phyloP scores from a whole-genome alignment of 1,284 basidiomycete genomes.

The Melampsora abietis-canadensis region DNA sequence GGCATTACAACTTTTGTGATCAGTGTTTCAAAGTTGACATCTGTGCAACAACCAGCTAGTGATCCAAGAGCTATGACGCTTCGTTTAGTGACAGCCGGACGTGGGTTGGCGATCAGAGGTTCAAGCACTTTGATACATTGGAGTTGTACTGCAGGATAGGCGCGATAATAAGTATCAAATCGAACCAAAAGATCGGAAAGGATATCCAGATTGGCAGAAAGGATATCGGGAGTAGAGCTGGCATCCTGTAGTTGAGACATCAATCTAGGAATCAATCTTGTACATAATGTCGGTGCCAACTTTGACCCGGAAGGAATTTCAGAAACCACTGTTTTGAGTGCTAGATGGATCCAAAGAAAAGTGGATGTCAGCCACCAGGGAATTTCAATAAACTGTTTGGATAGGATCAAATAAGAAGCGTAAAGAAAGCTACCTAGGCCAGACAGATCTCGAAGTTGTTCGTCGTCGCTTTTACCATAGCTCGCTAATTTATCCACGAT shows the following conservation, averaged over 20 bases:
- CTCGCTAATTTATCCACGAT: slow-evolving; percentile 80
- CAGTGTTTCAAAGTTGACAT: slow-evolving; percentile 61
- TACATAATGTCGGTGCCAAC: slow-evolving; percentile 73
- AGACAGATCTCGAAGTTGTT: slow-evolving; percentile 87
- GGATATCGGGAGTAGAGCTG: slow-evolving; percentile 73
- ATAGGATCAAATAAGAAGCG: background rate
- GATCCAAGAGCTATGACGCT: slow-evolving; percentile 71
- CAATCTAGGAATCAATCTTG: slow-evolving; percentile 79
- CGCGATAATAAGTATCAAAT: slow-evolving; percentile 61
- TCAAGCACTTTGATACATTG: slow-evolving; percentile 69
- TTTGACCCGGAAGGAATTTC: slow-evolving; percentile 77
- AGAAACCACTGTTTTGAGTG: slow-evolving; percentile 87
- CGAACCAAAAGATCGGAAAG: slow-evolving; percentile 84
- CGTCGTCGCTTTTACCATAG: slow-evolving; percentile 76
- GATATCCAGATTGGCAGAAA: slow-evolving; percentile 84
- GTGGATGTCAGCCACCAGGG: background rate
- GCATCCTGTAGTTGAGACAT: slow-evolving; percentile 73
- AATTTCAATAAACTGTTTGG: background rate
- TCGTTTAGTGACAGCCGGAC: slow-evolving; percentile 82
- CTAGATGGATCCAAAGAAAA: slow-evolving; percentile 55
- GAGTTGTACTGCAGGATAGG: slow-evolving; percentile 53
- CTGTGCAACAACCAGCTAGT: slow-evolving; percentile 63
- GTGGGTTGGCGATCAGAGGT: slow-evolving; percentile 69
- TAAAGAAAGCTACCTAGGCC: slow-evolving; percentile 67
- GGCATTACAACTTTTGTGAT: slow-evolving; percentile 64